These are phyloP conservation scores for Domatiomyces catenatus DNA, from an alignment of 2,329 filamentous ascomycete species.

Conservation along the genomic window DNA sequence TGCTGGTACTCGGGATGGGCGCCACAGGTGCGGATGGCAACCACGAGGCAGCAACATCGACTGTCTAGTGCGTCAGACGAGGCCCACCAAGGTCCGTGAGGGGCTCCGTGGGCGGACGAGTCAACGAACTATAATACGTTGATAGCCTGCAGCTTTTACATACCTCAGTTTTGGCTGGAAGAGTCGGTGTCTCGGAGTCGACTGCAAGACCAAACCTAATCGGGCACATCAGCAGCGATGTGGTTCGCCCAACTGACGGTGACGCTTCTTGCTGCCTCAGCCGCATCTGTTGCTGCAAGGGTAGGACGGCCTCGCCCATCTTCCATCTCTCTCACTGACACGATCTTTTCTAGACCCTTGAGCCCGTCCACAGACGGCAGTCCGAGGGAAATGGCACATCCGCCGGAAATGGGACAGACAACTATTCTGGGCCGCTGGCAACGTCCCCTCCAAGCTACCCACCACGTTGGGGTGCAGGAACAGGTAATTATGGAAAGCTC, in stretches of 20 bases:
- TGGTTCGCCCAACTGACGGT: not conserved
- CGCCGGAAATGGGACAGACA: constrained; percentile 4
- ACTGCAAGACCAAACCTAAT: not conserved
- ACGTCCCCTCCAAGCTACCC: constrained; percentile 58
- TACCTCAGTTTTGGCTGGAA: not conserved
- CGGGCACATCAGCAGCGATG: not conserved
- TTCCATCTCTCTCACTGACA: not conserved
- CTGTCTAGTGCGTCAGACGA: not conserved
- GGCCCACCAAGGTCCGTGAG: not conserved
- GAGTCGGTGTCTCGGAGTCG: too few species aligned
- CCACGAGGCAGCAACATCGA: not conserved
- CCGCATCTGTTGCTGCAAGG: not conserved
- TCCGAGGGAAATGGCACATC: constrained; percentile 3
- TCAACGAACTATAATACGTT: not conserved
- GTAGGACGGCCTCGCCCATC: not conserved
- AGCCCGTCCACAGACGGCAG: constrained; percentile 9
- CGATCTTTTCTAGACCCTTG: constrained; percentile 5
- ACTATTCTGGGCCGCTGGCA: constrained; percentile 18
- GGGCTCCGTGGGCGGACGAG: not conserved
- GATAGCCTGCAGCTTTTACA: not conserved
- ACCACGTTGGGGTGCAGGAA: constrained; percentile 69
- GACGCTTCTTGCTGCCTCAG: not conserved
- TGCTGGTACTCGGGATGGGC: not conserved
- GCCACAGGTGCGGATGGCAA: not conserved
- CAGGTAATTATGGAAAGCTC: constrained; percentile 13